These are phyloP conservation scores for Westerdykella aurantiaca DNA, from an alignment of 2,329 filamentous ascomycete species.

Conservation along the genomic window DNA sequence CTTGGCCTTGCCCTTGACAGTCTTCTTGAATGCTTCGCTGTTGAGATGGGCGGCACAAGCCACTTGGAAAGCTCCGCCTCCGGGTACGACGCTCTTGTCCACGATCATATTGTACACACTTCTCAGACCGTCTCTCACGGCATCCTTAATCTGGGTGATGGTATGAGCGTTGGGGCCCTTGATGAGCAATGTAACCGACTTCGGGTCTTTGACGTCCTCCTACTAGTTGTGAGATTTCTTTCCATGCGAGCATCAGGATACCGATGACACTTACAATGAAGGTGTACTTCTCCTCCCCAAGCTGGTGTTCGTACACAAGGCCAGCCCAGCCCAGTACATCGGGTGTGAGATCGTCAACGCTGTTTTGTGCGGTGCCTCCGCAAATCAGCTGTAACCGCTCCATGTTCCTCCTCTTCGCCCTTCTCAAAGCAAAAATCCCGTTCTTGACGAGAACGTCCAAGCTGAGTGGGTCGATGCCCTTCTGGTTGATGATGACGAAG, in stretches of 20 bases:
- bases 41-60: constrained; percentile 83
- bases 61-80: constrained; percentile 92
- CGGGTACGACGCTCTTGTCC: constrained; percentile 91
- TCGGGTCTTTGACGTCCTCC: constrained; percentile 97
- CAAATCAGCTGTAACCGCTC: constrained; percentile 93
- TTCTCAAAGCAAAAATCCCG: constrained; percentile 85
- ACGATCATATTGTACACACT: constrained; percentile 99
- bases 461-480: constrained; percentile 95
- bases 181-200: constrained; percentile 95
- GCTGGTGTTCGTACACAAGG: constrained; percentile 90
- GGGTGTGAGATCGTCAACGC: constrained; percentile 83
- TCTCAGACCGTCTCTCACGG: constrained; percentile 86
- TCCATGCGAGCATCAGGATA: neutral
- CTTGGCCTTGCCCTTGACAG: constrained; percentile 96
- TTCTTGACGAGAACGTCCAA: constrained; percentile 97
- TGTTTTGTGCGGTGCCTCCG: constrained; percentile 88
- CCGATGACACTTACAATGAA: constrained; percentile 55
- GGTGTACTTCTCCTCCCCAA: constrained; percentile 98
- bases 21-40: constrained; percentile 79
- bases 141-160: constrained; percentile 93
- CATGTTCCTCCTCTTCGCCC: constrained; percentile 98
- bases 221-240: constrained; percentile 19
- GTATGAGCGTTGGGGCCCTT: constrained; percentile 97
- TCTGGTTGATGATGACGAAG: constrained; percentile 98
- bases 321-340: constrained; percentile 94